Base-by-base conservation (phyloP, 108 stramenopile genomes). In the Mediolabrus comicus region DNA sequence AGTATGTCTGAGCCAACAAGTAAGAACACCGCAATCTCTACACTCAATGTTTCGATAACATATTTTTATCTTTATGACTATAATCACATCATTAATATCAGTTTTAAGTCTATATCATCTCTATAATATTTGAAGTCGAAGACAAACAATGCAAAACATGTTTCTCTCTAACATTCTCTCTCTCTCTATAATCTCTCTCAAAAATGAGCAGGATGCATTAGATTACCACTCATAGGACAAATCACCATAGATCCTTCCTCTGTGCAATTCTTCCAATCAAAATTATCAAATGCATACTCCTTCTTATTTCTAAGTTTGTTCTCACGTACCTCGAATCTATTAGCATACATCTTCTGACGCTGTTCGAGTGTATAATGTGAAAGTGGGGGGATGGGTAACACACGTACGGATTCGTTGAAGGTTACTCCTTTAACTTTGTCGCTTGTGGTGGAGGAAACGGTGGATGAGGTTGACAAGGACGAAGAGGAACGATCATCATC, bases 191-290 rank as follows among this genome's bases (percentile, higher is more conserved):
- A 22, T 22, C 7, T 49, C 19, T 16, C 16, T 49, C 22, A 49
- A 2, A 49, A 36, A 26, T 82, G 81, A 14, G 62, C 81, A 13
- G 81, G 81, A 69, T 82, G 81, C 10, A 76, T 29, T 4, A 65
- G 39, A 63, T 71, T 70, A 0, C 77, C 81, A 35, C 52, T 69
- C 29, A 62, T 53, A 24, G 46, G 16, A 22, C 46, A 49, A 19
- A 29, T 12, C 53, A 58, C 54, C 81, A 82, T 82, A 14, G 74
- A 72, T n/a, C 25, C 24, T 29, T 82, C 81, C 31, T 82, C 81
- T 9, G 72, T 69, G 19, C 72, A 77, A 56, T 74, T 78, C 61
- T 63, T 60, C 81, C 81, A 82, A 72, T 82, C 81, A 34, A 74
- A 27, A 33, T 36, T 24, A 19, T 82, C 81, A 36, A 55, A 74